Percentiles rank a stretch among this genome's conserved stretches.
Evolutionary conservation across 2,329 filamentous ascomycete species (phyloP).

Genomic region (Sclerotinia sclerotiorum): DNA sequence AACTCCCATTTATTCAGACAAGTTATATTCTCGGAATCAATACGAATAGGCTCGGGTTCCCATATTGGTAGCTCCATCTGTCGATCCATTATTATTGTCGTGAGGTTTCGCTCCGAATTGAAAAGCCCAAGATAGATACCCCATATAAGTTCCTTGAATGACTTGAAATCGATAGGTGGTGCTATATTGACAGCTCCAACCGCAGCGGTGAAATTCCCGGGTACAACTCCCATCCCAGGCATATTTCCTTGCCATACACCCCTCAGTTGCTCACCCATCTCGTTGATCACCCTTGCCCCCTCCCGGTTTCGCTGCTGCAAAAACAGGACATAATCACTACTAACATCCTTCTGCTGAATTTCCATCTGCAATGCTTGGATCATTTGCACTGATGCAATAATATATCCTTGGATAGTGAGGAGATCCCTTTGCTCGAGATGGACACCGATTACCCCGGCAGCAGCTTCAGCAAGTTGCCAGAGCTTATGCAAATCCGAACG

Average conservation of each 20-base stretch:
- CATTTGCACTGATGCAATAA: constrained; percentile 4
- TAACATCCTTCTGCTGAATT: constrained; percentile 17
- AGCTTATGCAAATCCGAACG: constrained; percentile 14
- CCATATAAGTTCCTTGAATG: constrained; percentile 18
- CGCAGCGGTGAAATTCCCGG: not conserved
- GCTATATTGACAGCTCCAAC: constrained; percentile 6
- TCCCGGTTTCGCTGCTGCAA: constrained; percentile 20
- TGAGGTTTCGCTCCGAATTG: constrained; percentile 16
- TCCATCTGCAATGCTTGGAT: constrained; percentile 9
- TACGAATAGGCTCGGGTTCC: not conserved
- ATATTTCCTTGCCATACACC: constrained; percentile 2
- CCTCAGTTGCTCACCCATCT: constrained; percentile 18
- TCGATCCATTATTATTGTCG: constrained; percentile 11
- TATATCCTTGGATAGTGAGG: constrained; percentile 16
- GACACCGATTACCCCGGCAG: constrained; percentile 14
- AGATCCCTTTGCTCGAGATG: constrained; percentile 1
- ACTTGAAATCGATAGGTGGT: constrained; percentile 6
- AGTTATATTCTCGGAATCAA: constrained; percentile 13
- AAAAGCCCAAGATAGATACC: constrained; percentile 20
- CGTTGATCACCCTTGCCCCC: constrained; percentile 13
- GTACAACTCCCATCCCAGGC: constrained; percentile 3
- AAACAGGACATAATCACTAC: constrained; percentile 23
- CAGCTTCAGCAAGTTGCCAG: constrained; percentile 12
- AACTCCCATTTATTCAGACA: constrained; percentile 15
- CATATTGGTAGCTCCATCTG: constrained; percentile 12